Evolutionary conservation across 768 basidiomycete species (phyloP), one percentile per base, ranked within the genome.

Genomic region (Suillus variegatus): DNA sequence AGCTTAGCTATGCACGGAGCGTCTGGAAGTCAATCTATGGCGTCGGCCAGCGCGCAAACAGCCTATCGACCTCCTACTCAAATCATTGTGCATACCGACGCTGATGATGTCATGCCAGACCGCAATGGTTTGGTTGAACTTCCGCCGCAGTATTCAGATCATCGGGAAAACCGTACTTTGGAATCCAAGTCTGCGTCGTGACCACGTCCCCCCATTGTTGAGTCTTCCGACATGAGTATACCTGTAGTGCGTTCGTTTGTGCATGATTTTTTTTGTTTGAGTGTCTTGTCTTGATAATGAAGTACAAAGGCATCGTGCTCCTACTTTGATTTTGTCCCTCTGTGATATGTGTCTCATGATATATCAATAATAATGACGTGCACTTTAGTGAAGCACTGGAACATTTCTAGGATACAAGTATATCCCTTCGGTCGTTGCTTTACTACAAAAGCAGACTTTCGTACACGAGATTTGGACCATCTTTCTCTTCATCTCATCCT

Each of bases 101-200:
- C 82, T 9, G 89, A 89, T 61, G 90, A 92, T 69, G 75, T 70
- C 13, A 77, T 84, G 5, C 41, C 58, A 28, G 79, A 79, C 63
- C 81, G 77, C 25, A 77, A 83, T 13, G 89, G 82, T 5, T 77
- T 90, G 20, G 81, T 92, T 7, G 91, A 93, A 76, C 81, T 92
- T n/a, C 91, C 91, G 32, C 91, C 91, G 18, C 86, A 86, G 72
- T 93, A 93, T 71, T 81, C 82, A 28, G 88, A 86, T 65, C 78
- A 83, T 41, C 82, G 81, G 20, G 71, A 71, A 56, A 61, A 71
- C 44, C 14, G 6, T 49, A 35, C 41, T 36, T 14, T 9, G 32
- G 44, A 35, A 51, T 18, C 61, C 22, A 65, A 4, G 52, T 54
- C 41, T 28, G 57, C 9, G 10, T 41, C 40, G 13, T 20, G 40